These are phyloP conservation scores for Fusarium xyrophilum DNA, from an alignment of 2,329 filamentous ascomycete genomes.

Conservation along the genomic window DNA sequence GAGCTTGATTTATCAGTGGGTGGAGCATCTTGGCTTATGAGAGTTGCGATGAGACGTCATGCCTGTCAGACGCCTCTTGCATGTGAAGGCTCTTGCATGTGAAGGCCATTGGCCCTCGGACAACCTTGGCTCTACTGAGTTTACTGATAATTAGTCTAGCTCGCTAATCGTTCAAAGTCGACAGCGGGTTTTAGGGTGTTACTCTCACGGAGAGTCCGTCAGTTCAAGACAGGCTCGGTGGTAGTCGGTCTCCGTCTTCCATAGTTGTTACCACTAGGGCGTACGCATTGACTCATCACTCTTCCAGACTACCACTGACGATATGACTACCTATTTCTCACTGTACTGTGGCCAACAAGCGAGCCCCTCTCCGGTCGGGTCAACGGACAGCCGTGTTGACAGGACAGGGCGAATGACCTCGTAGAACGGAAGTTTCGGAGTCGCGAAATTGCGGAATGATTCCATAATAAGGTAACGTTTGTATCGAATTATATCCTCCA, in stretches of 20 bases:
- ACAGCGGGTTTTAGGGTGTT: background rate
- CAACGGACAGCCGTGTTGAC: background rate
- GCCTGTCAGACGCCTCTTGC: background rate
- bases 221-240: constrained; percentile 15
- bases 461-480: background rate
- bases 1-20: background rate
- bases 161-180: background rate
- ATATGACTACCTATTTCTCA: background rate
- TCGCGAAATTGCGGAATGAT: background rate
- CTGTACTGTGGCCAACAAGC: background rate
- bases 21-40: background rate
- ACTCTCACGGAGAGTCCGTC: background rate
- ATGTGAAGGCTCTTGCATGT: constrained; percentile 31
- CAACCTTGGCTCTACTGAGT: background rate
- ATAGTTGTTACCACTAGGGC: constrained; percentile 1
- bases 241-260: constrained; percentile 23
- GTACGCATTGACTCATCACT: background rate
- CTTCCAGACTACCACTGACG: background rate
- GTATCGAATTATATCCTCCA: background rate
- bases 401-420: background rate
- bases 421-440: constrained; percentile 15
- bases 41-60: constrained; percentile 1
- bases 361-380: background rate
- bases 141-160: background rate
- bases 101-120: background rate